Evolutionary conservation across 106 monocot species (phyloP), one percentile per base, ranked within the genome.

Genomic region (Apostasia shenzhenica): DNA sequence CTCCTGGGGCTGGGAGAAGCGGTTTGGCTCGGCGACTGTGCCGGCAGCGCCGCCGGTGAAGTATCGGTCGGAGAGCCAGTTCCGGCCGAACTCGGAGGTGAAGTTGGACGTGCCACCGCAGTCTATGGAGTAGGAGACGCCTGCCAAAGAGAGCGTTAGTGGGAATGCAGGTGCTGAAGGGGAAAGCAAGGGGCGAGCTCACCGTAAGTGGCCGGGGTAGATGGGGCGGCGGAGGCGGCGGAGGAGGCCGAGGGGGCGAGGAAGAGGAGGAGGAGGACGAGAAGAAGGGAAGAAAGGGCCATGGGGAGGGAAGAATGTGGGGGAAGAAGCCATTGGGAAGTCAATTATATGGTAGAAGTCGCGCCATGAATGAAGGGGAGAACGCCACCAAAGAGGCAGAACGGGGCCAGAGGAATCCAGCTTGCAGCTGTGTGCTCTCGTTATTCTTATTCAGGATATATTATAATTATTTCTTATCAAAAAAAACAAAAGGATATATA

Each of bases 71-170:
- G 94, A 66, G 41, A 84, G 66, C 94, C 94, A 94, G 45, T n/a
- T 66, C 11, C 90, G 86, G 48, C 80, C 81, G 69, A 94, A 74
- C 26, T 72, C 65, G 42, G 82, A 79, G 41, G 90, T 87, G 79
- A 90, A 94, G 75, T 90, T 85, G 68, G 78, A 39, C 50, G 76
- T 8, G 50, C 94, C 84, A 55, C 94, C 94, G 82, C 87, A 94
- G 87, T 94, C 90, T 60, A 94, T 94, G 45, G 80, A 78, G 69
- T 78, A 69, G 57, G 79, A 72, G 4, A 73, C 50, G 38, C 72
- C 79, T 55, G 69, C 51, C 14, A 43, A 3, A 70, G 49, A 45
- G 41, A 70, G 13, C 68, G 43, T 13, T 39, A 11, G 14, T 9
- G 13, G 63, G 45, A 14, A 14, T 26, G 47, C 3, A 2, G 14